Evolutionary conservation across 495 filamentous ascomycete genomes (phyloP).

Genomic region (Ascobolus immersus): DNA sequence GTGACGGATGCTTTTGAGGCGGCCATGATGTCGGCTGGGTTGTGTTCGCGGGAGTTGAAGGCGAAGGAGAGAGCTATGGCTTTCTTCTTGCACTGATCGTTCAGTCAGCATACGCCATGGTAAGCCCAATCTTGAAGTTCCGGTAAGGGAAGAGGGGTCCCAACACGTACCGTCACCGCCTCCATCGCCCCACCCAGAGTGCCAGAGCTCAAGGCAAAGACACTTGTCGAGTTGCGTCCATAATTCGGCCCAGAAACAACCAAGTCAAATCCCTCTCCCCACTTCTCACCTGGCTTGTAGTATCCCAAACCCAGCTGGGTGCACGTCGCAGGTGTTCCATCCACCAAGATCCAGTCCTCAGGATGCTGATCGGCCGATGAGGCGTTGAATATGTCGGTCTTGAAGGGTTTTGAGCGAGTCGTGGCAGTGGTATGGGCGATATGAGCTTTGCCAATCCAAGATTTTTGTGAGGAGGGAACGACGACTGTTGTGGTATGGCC

Average conservation of each 20-base stretch:
- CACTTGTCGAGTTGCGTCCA: constrained; percentile 73
- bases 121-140: not conserved
- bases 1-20: constrained; percentile 43
- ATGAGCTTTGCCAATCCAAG: constrained; percentile 96
- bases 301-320: constrained; percentile 74
- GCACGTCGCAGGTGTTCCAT: constrained; percentile 68
- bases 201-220: constrained; percentile 72
- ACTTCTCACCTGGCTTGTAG: constrained; percentile 54
- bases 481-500: constrained; percentile 73
- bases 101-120: not conserved
- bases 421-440: constrained; percentile 59
- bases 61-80: constrained; percentile 71
- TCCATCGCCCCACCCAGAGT: constrained; percentile 83
- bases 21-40: constrained; percentile 47
- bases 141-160: no score
- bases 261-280: constrained; percentile 43
- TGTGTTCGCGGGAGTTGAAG: constrained; percentile 58
- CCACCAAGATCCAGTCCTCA: constrained; percentile 83
- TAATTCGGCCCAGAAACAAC: constrained; percentile 87
- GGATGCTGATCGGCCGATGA: no score
- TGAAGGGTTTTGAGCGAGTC: no score
- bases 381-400: no score
- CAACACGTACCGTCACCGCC: no score
- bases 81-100: constrained; percentile 32
- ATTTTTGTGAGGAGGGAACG: constrained; percentile 72